phyloP scores from a whole-genome alignment of 2,329 filamentous ascomycete genomes.

The Xylaria sp. region DNA sequence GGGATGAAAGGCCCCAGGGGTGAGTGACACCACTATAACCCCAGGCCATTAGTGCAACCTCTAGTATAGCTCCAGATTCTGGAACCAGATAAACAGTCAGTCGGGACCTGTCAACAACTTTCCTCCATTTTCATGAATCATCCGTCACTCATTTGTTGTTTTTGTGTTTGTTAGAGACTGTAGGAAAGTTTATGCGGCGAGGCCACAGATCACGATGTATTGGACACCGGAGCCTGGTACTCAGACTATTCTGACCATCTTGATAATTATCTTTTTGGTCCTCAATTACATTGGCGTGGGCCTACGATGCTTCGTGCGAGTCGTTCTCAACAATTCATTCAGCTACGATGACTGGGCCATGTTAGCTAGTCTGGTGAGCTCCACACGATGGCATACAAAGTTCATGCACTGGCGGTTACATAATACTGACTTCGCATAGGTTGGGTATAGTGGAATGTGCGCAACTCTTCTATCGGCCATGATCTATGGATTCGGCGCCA shows the following conservation, averaged over 20 bases:
- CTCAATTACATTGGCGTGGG: conserved; percentile 30
- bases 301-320: conserved; percentile 30
- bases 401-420: background rate
- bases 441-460: conserved; percentile 29
- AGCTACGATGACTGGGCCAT: conserved; percentile 34
- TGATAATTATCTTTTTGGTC: conserved; percentile 27
- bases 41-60: background rate
- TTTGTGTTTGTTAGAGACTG: conserved; percentile 5
- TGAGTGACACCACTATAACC: conserved; percentile 6
- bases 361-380: conserved; percentile 31
- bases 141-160: conserved; percentile 21
- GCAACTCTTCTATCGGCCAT: conserved; percentile 22
- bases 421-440: conserved; percentile 25
- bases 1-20: conserved; percentile 16
- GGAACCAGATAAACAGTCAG: background rate
- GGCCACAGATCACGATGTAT: conserved; percentile 12
- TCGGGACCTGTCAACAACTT: background rate
- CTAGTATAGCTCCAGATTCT: conserved; percentile 6
- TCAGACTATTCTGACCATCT: conserved; percentile 23
- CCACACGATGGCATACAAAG: background rate
- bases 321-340: conserved; percentile 31
- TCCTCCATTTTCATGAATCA: conserved; percentile 1
- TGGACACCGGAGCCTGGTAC: conserved; percentile 29
- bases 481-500: conserved; percentile 31
- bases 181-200: background rate